These are phyloP conservation scores for Nicotiana tomentosiformis DNA, from an alignment of 257 asterid species.

Conservation along the genomic window DNA sequence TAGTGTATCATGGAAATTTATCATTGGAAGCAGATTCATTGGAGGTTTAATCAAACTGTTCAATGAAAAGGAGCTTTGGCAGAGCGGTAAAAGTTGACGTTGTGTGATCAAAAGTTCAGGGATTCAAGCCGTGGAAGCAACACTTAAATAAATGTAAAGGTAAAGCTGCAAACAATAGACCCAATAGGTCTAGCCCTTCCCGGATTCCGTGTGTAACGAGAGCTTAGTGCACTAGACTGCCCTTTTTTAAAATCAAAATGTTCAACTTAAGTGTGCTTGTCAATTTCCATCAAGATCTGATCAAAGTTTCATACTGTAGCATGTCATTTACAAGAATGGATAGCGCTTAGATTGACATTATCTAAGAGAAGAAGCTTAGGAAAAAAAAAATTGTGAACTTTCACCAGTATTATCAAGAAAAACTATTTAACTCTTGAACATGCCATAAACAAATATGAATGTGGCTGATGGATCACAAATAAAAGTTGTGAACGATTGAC, in stretches of 20 bases:
- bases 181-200: background rate
- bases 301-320: background rate
- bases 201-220: background rate
- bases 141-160: background rate
- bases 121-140: background rate
- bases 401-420: background rate
- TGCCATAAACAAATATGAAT: background rate
- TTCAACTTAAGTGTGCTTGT: background rate
- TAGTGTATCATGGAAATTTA: background rate
- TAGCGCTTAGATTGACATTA: background rate
- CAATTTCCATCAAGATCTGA: background rate
- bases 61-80: background rate
- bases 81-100: background rate
- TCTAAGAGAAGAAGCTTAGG: background rate
- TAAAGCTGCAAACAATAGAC: background rate
- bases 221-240: background rate
- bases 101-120: background rate
- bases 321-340: background rate
- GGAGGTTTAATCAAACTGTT: background rate
- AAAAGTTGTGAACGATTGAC: too few species aligned
- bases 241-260: background rate
- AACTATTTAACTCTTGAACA: background rate
- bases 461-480: too few species aligned
- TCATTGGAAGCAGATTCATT: background rate
- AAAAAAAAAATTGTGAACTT: background rate